Evolutionary conservation across 176 grass and related monocot genomes (phyloP), one percentile per base, ranked within the genome.

Genomic region (Miscanthus lutarioriparius): DNA sequence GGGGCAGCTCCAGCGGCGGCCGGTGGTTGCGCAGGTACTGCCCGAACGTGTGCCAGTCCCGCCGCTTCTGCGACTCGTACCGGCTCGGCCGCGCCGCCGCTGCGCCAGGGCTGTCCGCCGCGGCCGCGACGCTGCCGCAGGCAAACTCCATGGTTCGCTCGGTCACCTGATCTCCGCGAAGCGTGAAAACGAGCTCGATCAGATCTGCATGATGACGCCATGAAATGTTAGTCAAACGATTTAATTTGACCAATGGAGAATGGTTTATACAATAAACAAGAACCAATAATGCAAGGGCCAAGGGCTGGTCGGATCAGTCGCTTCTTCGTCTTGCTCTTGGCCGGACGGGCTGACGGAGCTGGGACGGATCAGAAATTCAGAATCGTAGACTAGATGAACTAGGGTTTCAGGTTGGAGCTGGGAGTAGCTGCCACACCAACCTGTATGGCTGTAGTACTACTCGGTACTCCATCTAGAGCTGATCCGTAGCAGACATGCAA

Each of bases 31-130:
- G 88, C 1, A 94, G 71, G 76, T 94, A 94, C 86, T 94, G 92
- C 65, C 89, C 83, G 80, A 94, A 94, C 6, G 92, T 94, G 70
- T 94, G 89, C 92, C 92, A 94, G 92, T 94, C 92, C 0, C 92
- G 89, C 15, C 92, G 92, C 83, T 94, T 94, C 92, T 94, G 92
- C 45, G 92, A 94, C 83, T 91, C 92, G 86, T 94, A 94, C 58
- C 92, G 67, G 89, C 92, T 94, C 47, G 89, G 86, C 38, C 80
- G 77, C 14, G 70, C 32, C 41, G 14, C 15, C 61, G 32, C 28
- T 3, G 38, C 58, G n/a, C 67, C 58, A 0, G 87, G 85, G 84
- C 76, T 89, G 65, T 87, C 84, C 6, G 45, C 85, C 25, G 23
- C 30, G 4, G 19, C n/a, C 4, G 16, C 30, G 10, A 63, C n/a